phyloP scores from a whole-genome alignment of 2,329 filamentous ascomycete species.

The Exophiala phaeomuriformis region DNA sequence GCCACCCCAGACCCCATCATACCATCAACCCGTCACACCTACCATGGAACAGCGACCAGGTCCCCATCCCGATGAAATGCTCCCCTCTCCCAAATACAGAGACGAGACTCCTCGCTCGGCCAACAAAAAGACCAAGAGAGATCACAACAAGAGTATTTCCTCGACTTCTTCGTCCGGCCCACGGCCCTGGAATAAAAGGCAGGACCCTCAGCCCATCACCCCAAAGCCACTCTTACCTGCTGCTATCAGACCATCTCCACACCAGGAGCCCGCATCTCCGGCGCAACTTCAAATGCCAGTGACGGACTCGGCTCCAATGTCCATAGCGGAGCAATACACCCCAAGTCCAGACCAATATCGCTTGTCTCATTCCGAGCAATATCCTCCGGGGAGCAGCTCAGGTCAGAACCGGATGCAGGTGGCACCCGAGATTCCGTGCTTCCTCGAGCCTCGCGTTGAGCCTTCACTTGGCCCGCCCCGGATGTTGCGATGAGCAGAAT shows the following conservation, averaged over 20 bases:
- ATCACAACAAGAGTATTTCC: neutral
- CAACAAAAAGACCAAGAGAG: neutral
- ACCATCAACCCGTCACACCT: neutral
- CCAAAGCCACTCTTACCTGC: neutral
- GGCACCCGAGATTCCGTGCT: neutral
- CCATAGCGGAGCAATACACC: neutral
- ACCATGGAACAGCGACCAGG: neutral
- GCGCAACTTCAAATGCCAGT: neutral
- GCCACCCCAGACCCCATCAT: neutral
- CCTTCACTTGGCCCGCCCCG: constrained; percentile 3
- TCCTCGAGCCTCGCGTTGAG: constrained; percentile 3
- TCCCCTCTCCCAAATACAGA: constrained; percentile 6
- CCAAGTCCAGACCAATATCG: neutral
- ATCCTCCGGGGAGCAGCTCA: too few relatives aligned
- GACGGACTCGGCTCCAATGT: neutral
- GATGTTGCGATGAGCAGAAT: constrained; percentile 5
- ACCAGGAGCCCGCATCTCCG: neutral
- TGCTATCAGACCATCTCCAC: neutral
- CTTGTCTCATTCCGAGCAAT: too few relatives aligned
- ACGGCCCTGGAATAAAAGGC: neutral
- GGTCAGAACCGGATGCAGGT: too few relatives aligned
- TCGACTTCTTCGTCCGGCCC: neutral
- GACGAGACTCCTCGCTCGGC: neutral
- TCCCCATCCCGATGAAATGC: neutral
- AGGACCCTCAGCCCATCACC: neutral